A percentile compares a stretch with the other conserved stretches of the same genome.
phyloP scores from a whole-genome alignment of 768 basidiomycete genomes.

The Suillus alpinus region DNA sequence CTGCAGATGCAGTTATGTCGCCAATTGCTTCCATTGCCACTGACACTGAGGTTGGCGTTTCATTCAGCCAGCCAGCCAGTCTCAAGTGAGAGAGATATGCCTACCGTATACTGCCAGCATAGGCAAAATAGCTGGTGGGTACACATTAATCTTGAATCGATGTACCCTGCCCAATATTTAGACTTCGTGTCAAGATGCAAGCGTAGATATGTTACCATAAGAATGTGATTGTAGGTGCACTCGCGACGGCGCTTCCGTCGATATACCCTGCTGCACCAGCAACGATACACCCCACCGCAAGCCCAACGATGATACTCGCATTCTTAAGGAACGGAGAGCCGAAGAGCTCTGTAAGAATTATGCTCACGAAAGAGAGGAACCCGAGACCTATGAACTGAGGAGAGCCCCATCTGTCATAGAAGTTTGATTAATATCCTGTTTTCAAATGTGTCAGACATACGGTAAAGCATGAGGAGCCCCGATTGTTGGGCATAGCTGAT shows the following conservation, averaged over 20 bases:
- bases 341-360: constrained; percentile 77
- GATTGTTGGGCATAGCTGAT: constrained; percentile 69
- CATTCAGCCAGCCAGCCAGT: constrained; percentile 15
- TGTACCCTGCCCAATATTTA: constrained; percentile 42
- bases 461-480: constrained; percentile 66
- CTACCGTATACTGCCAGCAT: constrained; percentile 59
- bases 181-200: too few species aligned
- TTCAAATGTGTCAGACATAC: constrained; percentile 29
- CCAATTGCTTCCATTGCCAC: constrained; percentile 83
- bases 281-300: neutral
- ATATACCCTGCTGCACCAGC: constrained; percentile 47
- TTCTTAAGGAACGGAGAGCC: constrained; percentile 87
- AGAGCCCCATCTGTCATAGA: constrained; percentile 60
- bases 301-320: constrained; percentile 54
- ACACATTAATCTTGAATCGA: constrained; percentile 68
- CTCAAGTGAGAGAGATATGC: constrained; percentile 33
- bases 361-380: constrained; percentile 75
- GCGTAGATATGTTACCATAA: constrained; percentile 47
- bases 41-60: constrained; percentile 44
- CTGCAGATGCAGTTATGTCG: constrained; percentile 79
- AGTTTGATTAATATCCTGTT: neutral
- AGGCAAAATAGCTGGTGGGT: constrained; percentile 65
- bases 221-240: constrained; percentile 78
- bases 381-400: constrained; percentile 85
- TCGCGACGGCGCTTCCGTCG: constrained; percentile 57